Base-by-base conservation (phyloP, 2,329 filamentous ascomycete genomes). In the Fusarium paranaense region DNA sequence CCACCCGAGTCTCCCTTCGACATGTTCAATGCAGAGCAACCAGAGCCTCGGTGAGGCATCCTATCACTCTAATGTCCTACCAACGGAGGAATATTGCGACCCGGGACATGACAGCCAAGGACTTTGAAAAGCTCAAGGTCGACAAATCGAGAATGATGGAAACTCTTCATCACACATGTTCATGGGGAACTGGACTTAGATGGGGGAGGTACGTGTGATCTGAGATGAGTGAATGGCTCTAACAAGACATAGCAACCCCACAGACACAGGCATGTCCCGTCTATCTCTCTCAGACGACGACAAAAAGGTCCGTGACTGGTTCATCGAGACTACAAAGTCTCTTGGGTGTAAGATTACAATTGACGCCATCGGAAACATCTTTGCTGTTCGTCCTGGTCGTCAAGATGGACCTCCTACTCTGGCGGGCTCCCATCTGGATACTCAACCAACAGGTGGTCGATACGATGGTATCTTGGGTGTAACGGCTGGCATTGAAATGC, bases 401-500 rank as follows among this genome's bases (percentile, higher is more conserved):
- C 84, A 87, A 25, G 86, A 89, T 35, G 90, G 89, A 0, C 87
- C 90, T 3, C 88, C 93, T 1, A 93, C 91, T 2, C 92, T 90
- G 69, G 91, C 90, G 11, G 93, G 93, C 2, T 93, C 90, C 8
- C 93, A 95, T 80, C 80, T 93, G 3, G 91, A 93, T 76, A 92
- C 90, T 0, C 90, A 92, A 72, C 90, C 90, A 2, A 83, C 82
- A 0, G 92, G 92, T 2, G 92, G 92, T 0, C 83, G 92, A 30
- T 95, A 95, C 70, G 93, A 95, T 78, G 94, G 94, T 0, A 94
- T 96, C 35, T 82, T 97, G 0, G 94, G 94, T 9, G 88, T 97
- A 6, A 86, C 90, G 27, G 90, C 93, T 1, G 94, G 91, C 0
- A 85, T 97, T 0, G 94, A 97, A 82, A 91, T 93, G 80, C 83